Base-by-base conservation (phyloP, 78 protist genomes). In the slime mould (Dictyostelium discoideum) region DNA sequence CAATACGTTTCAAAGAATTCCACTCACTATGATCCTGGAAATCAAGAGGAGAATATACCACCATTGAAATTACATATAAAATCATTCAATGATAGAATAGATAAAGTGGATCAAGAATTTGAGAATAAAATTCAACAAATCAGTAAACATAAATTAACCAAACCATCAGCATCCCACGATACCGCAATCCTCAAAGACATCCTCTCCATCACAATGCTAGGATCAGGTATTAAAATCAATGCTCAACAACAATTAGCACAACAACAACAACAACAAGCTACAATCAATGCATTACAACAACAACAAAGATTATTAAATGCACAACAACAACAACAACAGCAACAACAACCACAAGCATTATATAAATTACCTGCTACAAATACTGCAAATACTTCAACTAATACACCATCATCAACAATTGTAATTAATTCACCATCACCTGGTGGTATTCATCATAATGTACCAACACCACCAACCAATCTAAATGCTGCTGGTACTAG, bases 151-250 rank as follows among this genome's bases (percentile, higher is more conserved):
- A 87, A 87, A 37, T 26, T 87, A 32, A 22, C 86, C n/a, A 87
- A 87, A 39, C 24, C 79, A 3, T 40, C 85, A 10, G 22, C 93
- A 1, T 60, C 77, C 0, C 76, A 79, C 3, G 88, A 84, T 65
- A 65, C 86, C 0, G 72, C 60, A 10, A 57, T 37, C 16, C 63
- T 87, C 1, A n/a, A 50, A 13, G 93, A 87, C 14, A 57, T 87
- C 3, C 44, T 87, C 16, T 87, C 93, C 4, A 48, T 63, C 2
- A 87, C 93, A 18, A 87, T 79, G 77, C 24, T 79, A 8, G 93
- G 93, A 6, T 22, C 73, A 40, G 86, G 86, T 79, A 32, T 86
- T 9, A 86, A 69, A 57, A 26, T 32, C 13, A n/a, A 26, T 39
- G 50, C 22, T 32, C 85, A 14, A 50, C 92, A 86, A 86, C 90